Base-by-base conservation (phyloP, 2,329 filamentous ascomycete species). In the Trichoderma polysporum region DNA sequence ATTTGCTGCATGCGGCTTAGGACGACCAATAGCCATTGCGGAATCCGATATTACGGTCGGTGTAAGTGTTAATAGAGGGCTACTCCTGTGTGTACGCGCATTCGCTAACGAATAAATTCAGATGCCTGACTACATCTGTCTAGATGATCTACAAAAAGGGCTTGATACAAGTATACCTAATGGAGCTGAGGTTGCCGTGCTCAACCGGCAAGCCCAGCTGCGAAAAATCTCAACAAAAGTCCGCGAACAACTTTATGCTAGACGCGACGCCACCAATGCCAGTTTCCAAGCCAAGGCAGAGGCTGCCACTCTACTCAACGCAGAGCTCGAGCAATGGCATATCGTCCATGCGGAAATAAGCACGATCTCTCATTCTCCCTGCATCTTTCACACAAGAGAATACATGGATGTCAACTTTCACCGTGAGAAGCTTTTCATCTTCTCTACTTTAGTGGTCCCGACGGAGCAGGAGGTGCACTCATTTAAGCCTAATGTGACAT, bases 321-420 rank as follows among this genome's bases (percentile, higher is more conserved):
- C 31, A 12, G 59, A 62, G 17, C 59, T 62, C 2, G 59, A 62
- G 5, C 59, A 53, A 31, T 62, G 59, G 59, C 45, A 50, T 17
- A 7, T 35, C 13, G 31, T 39, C 2, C 59, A 62, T 29, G 59
- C 47, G 3, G 59, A 62, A 31, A 52, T 47, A 15, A 62, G 59
- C 33, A 62, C 47, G 15, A 62, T 37, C 10, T 31, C 59, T 27
- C 56, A 66, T 13, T 66, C 63, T 1, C 31, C 45, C 2, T 66
- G 63, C 31, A 66, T 66, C 22, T 66, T 66, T 52, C 29, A 59
- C 31, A 66, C 63, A 12, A 59, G 19, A 25, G 63, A 66, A 33
- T 66, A 66, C 17, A 66, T 66, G 63, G 63, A 59, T 22, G 63
- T 66, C 7, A 66, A 66, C 27, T 66, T 58, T 52, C 33, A 59